These are phyloP conservation scores for Trichocladium antarcticum DNA, from an alignment of 495 filamentous ascomycete species.

Conservation along the genomic window DNA sequence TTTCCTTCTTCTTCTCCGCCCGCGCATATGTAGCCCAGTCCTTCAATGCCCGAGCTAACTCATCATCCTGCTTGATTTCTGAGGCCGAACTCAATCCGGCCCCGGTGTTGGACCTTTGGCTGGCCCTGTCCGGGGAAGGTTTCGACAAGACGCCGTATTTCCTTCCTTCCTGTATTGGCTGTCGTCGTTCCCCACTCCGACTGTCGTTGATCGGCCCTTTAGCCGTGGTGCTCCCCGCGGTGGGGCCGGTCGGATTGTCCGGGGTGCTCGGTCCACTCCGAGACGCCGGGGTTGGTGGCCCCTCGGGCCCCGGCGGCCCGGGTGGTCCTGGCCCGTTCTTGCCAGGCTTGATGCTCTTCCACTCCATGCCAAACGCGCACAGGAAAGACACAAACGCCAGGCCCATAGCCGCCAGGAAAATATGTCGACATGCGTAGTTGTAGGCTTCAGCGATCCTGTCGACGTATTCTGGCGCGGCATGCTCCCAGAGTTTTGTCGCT, in stretches of 20 bases:
- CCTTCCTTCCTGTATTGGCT: background rate
- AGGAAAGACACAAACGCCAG: slow-evolving; percentile 43
- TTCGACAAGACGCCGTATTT: slow-evolving; percentile 3
- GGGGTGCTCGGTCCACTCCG: background rate
- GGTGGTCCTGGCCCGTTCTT: slow-evolving; percentile 11
- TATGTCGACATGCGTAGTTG: slow-evolving; percentile 44
- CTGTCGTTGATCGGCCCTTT: background rate
- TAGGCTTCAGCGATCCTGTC: slow-evolving; percentile 41
- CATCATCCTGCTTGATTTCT: background rate
- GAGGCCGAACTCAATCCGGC: background rate
- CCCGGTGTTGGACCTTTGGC: background rate
- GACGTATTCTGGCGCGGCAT: slow-evolving; percentile 35
- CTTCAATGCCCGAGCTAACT: background rate
- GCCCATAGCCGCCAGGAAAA: slow-evolving; percentile 45
- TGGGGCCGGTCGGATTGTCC: background rate
- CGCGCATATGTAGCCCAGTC: background rate
- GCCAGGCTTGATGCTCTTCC: slow-evolving; percentile 47
- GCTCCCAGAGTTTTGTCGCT: slow-evolving; percentile 42
- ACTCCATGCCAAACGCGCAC: slow-evolving; percentile 47
- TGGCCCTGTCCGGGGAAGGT: background rate
- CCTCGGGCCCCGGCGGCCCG: background rate
- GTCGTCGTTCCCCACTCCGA: background rate
- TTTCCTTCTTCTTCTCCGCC: background rate
- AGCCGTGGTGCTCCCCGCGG: background rate
- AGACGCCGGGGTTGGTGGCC: background rate